phyloP scores from a whole-genome alignment of 2,329 filamentous ascomycete species.

The Gnomoniopsis sp. region DNA sequence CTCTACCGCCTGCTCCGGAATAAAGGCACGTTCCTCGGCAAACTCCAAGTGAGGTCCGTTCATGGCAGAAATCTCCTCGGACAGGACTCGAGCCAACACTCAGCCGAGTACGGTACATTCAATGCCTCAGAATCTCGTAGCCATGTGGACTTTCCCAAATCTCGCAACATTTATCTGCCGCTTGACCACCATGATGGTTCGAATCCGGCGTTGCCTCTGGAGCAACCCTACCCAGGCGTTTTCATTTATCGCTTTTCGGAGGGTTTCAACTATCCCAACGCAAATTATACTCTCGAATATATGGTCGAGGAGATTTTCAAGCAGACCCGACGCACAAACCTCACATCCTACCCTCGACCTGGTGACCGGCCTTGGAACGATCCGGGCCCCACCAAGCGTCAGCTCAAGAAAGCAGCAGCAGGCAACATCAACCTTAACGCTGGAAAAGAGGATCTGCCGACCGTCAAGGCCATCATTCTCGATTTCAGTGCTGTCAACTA shows the following conservation, averaged over 20 bases:
- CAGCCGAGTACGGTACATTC: constrained; percentile 57
- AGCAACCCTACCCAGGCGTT: constrained; percentile 82
- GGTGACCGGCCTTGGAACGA: constrained; percentile 95
- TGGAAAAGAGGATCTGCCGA: constrained; percentile 22
- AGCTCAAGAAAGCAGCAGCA: constrained; percentile 27
- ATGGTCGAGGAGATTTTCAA: constrained; percentile 65
- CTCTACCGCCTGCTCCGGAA: constrained; percentile 82
- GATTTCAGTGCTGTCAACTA: constrained; percentile 95
- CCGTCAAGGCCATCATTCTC: constrained; percentile 70
- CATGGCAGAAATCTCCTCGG: constrained; percentile 71
- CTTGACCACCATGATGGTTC: constrained; percentile 85
- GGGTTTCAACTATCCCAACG: constrained; percentile 95
- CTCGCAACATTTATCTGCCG: constrained; percentile 81
- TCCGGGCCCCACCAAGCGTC: constrained; percentile 63
- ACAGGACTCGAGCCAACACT: constrained; percentile 45
- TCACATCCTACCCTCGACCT: constrained; percentile 57
- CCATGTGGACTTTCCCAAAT: constrained; percentile 40
- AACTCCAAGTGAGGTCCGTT: constrained; percentile 79
- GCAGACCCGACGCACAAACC: constrained; percentile 73
- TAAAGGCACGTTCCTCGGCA: constrained; percentile 78
- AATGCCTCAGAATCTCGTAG: constrained; percentile 26
- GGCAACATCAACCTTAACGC: constrained; percentile 19
- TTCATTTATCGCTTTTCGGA: constrained; percentile 96
- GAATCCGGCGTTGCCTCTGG: constrained; percentile 78
- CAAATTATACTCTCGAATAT: constrained; percentile 81